A percentile compares a stretch with the other conserved stretches of the same genome.
phyloP scores from a whole-genome alignment of 805 yeast species.

The Myxozyma melibiosi region DNA sequence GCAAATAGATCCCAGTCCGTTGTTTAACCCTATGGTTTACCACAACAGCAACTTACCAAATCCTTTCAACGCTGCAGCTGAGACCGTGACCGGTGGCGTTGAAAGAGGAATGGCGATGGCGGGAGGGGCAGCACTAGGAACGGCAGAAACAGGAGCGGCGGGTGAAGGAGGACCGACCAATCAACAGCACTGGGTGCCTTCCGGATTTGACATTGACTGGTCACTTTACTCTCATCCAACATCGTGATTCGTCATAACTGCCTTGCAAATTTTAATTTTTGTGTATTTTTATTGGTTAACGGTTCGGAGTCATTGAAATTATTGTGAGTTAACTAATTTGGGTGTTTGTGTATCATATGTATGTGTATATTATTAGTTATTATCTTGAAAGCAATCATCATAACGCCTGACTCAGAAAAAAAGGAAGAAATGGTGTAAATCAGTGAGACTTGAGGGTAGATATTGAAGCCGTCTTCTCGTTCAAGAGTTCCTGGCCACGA shows the following conservation, averaged over 20 bases:
- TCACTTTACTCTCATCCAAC: background rate
- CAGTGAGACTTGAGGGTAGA: too few species aligned
- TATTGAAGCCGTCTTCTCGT: too few species aligned
- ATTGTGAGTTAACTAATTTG: too few species aligned
- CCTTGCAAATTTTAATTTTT: too few species aligned
- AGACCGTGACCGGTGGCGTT: background rate
- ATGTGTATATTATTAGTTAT: too few species aligned
- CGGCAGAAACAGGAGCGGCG: background rate
- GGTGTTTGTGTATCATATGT: too few species aligned
- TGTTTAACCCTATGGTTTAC: background rate
- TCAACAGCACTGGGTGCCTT: background rate
- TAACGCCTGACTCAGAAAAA: too few species aligned
- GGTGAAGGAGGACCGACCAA: background rate
- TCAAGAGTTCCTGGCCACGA: conserved; percentile 14
- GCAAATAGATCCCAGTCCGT: background rate
- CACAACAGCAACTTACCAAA: too few species aligned
- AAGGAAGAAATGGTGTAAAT: too few species aligned
- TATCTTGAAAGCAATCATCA: too few species aligned
- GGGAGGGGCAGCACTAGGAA: background rate
- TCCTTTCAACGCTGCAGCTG: background rate
- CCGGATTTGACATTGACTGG: conserved; percentile 7
- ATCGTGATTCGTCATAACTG: too few species aligned
- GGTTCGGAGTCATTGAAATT: background rate
- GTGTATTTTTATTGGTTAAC: background rate
- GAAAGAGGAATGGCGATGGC: background rate